Percentiles rank a stretch among this genome's conserved stretches.
Evolutionary conservation across 2,329 filamentous ascomycete species (phyloP).

Genomic region (Bipolaris oryzae): DNA sequence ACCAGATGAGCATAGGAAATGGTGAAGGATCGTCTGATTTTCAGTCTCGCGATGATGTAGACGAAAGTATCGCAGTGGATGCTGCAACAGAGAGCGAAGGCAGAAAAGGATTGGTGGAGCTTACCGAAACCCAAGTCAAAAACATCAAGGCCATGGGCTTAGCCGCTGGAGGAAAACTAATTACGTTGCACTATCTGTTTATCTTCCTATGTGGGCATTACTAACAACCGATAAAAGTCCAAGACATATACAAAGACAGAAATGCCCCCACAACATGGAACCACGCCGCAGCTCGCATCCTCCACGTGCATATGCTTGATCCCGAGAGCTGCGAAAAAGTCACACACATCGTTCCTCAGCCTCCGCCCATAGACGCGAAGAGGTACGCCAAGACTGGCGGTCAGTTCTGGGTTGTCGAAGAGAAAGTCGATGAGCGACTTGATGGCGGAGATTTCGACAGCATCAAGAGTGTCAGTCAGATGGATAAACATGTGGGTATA

Average conservation of each 20-base stretch:
- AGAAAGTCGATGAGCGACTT: background rate
- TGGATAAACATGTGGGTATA: background rate
- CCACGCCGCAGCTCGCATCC: background rate
- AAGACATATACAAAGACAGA: constrained; percentile 3
- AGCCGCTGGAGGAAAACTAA: constrained; percentile 1
- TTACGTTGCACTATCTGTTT: background rate
- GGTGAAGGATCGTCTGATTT: no score
- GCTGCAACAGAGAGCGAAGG: background rate
- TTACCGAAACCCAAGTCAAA: background rate
- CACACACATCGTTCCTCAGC: background rate
- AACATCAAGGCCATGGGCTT: constrained; percentile 1
- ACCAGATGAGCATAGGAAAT: no score
- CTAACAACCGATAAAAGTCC: background rate
- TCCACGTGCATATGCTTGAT: background rate
- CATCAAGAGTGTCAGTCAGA: background rate
- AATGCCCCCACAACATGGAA: background rate
- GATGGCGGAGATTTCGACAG: background rate
- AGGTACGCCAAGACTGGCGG: background rate
- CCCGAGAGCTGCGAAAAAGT: background rate
- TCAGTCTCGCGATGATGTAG: no score
- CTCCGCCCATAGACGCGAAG: background rate
- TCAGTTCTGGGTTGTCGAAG: background rate
- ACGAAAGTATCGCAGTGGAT: background rate
- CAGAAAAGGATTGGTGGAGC: no score
- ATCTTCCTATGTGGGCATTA: background rate